Conservation (phyloP, 192 early-diverging fungal species). For the Coemansia asiatica region DNA sequence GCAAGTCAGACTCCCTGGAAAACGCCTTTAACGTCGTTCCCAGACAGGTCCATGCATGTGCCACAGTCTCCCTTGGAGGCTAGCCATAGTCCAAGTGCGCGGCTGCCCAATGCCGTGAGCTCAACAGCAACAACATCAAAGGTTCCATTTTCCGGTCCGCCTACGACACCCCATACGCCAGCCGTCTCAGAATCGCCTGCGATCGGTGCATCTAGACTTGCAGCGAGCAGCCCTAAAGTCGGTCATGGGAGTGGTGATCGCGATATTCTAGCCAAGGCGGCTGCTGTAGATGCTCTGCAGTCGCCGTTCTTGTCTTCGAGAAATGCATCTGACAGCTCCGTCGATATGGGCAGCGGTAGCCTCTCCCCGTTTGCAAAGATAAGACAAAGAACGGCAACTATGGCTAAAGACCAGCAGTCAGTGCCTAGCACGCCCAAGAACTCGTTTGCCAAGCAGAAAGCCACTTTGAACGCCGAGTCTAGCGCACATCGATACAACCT, state of each 20-base stretch:
- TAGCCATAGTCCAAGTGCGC: neutral
- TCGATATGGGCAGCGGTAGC: neutral
- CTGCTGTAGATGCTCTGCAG: neutral
- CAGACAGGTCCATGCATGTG: neutral
- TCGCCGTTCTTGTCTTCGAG: neutral
- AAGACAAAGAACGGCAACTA: neutral
- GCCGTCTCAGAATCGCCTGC: neutral
- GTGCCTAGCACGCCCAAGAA: conserved; percentile 5
- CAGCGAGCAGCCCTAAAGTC: neutral
- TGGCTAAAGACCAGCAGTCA: neutral
- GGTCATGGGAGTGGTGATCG: conserved; percentile 13
- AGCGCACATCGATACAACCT: conserved; percentile 32
- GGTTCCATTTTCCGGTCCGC: conserved; percentile 43
- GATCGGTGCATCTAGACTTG: conserved; percentile 2
- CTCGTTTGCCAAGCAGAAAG: neutral
- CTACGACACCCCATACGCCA: conserved; percentile 29
- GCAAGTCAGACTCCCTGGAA: conserved; percentile 11
- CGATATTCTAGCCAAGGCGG: conserved; percentile 8
- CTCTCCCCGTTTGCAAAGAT: conserved; percentile 34
- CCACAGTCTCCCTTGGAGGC: neutral
- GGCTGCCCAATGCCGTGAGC: neutral
- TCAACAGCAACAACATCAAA: conserved; percentile 3
- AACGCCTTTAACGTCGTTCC: conserved; percentile 19
- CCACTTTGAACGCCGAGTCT: neutral
- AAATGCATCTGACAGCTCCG: conserved; percentile 19